Base-by-base conservation (phyloP, 2,329 filamentous ascomycete genomes). In the Raffaelea deltoideospora region DNA sequence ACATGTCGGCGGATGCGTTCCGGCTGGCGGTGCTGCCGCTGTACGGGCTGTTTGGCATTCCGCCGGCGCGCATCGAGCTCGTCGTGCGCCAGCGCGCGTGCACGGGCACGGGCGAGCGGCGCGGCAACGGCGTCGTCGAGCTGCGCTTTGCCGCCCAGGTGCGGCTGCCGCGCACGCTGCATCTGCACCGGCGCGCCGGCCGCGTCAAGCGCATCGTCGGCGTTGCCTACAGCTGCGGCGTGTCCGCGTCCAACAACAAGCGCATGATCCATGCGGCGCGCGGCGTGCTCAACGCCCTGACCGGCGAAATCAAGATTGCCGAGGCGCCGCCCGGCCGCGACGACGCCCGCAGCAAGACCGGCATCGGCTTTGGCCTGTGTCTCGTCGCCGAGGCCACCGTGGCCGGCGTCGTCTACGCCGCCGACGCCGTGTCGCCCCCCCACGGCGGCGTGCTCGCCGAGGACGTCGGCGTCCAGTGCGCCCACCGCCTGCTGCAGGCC, bases 71-170 rank as follows among this genome's bases (percentile, higher is more conserved):
- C 44, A 80, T 98, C 47, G 90, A 96, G 59, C 60, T 98, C 32
- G 67, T 86, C 23, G 78, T 96, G 6, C 60, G 95, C 42, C 76
- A 70, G 49, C 67, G 90, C 41, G 88, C 83, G 13, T 90, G 86
- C 53, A 70, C 80, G 0, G 83, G 83, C 0, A 67, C 72, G 0
- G 72, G 73, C 32, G 87, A 85, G 3, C 71, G 70, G 41, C 84
- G 85, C 21, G 90, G 88, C 28, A 86, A 84, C 30, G 90, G 90
- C 30, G 72, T 92, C 38, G 88, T 98, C n/a, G 87, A 95, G 58
- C 63, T 98, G 40, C 70, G 87, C 8, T 96, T 96, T 53, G 86
- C 83, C 17, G 87, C 88, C 55, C 90, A 98, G 59, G 80, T 98
- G 11, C 76, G 88, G 27, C 64, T 96, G 35, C 90, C 90, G 10